Evolutionary conservation across 306 rosid species (phyloP).

Genomic region (Styphnolobium japonicum): DNA sequence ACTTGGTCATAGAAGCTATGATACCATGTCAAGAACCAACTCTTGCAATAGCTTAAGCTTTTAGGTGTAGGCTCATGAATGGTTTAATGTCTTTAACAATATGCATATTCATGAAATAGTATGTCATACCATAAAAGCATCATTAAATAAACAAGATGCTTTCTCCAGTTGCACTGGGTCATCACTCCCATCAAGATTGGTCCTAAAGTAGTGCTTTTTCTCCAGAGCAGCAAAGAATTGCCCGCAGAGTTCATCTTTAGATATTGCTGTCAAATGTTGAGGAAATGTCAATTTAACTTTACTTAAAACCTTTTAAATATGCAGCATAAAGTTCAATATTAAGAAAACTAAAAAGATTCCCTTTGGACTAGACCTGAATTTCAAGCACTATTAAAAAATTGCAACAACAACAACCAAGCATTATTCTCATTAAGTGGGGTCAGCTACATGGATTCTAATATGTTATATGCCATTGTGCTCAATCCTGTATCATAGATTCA

Average conservation of each 20-base stretch:
- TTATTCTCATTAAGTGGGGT: no score
- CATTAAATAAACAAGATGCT: conserved; percentile 61
- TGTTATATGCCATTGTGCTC: no score
- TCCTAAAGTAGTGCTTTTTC: conserved; percentile 55
- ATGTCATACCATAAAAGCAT: conserved; percentile 56
- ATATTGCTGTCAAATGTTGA: conserved; percentile 45
- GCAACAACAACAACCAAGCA: no score
- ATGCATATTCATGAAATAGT: conserved; percentile 16
- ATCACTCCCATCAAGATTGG: conserved; percentile 68
- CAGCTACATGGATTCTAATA: no score
- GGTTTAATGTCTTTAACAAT: no score
- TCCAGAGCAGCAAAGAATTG: conserved; percentile 81
- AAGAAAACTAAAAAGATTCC: neutral
- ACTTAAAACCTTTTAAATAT: neutral
- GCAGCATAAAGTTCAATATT: neutral
- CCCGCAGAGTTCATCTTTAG: conserved; percentile 81
- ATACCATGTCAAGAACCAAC: no score
- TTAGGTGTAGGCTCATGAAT: no score
- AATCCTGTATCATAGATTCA: no score
- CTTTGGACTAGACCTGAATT: neutral
- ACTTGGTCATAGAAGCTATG: no score
- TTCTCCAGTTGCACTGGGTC: conserved; percentile 72
- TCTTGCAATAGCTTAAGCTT: no score
- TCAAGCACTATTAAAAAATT: no score
- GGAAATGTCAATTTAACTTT: conserved; percentile 18